Evolutionary conservation across 805 yeast species (phyloP).

Genomic region (Schizosaccharomyces lindneri): DNA sequence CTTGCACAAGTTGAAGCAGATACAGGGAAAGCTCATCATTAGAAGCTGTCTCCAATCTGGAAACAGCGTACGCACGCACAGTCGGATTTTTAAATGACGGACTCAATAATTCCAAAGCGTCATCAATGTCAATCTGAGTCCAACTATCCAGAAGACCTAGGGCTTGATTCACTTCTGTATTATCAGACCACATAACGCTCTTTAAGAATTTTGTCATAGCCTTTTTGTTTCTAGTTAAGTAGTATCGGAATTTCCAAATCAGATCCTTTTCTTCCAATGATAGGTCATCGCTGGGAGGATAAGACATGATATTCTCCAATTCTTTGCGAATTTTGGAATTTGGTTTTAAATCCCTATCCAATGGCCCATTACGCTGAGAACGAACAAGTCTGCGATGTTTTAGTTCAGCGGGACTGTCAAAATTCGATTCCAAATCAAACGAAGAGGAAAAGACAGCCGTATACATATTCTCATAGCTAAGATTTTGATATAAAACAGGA

Average conservation of each 20-base stretch:
- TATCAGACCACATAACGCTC: conserved; percentile 72
- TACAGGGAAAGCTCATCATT: conserved; percentile 39
- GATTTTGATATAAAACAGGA: conserved; percentile 26
- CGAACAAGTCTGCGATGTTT: conserved; percentile 70
- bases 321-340: conserved; percentile 60
- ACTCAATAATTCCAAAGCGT: conserved; percentile 65
- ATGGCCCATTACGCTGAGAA: conserved; percentile 45
- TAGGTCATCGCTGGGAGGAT: conserved; percentile 64
- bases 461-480: neutral
- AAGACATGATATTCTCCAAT: conserved; percentile 35
- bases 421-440: conserved; percentile 44
- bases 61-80: conserved; percentile 72
- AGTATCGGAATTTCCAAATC: conserved; percentile 79
- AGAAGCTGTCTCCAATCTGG: conserved; percentile 48
- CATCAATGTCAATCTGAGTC: conserved; percentile 59
- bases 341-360: conserved; percentile 73
- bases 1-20: conserved; percentile 73
- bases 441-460: neutral
- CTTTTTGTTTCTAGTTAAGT: conserved; percentile 38
- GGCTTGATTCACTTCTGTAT: conserved; percentile 54
- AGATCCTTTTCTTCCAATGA: conserved; percentile 63
- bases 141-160: conserved; percentile 43
- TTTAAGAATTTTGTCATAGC: conserved; percentile 63
- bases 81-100: conserved; percentile 47
- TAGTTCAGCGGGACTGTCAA: conserved; percentile 63